Base-by-base conservation (phyloP, 352 stramenopile genomes). In the Pythium sp. region DNA sequence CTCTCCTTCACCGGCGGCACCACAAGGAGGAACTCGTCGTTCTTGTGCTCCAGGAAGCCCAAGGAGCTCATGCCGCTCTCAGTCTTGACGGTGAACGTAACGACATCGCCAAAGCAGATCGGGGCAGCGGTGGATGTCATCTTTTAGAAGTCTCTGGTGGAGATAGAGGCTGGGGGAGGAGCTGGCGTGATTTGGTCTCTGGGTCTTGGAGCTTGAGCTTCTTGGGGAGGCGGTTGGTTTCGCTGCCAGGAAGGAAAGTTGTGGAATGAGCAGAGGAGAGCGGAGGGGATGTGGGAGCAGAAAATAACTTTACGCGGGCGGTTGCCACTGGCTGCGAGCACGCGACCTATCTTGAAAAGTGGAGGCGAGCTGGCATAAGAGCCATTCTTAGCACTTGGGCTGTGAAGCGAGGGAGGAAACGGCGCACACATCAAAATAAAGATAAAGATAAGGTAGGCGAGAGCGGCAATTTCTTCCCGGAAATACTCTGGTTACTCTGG, bases 91-190 rank as follows among this genome's bases (percentile, higher is more conserved):
- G 67, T 58, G 22, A 90, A 69, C 62, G 82, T 80, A 65, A 90
- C 49, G 70, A 88, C 75, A 66, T 86, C 76, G 8, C 81, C 81
- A 64, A 86, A 90, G 71, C 73, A 74, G 68, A 88, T 82, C 38
- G 67, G 32, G 28, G 63, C 58, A 30, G 61, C 69, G 14, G 71
- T 51, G 20, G 26, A 68, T 65, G 65, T 81, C 64, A 73, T 86
- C 9, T 49, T 54, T 5, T 30, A 36, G 43, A 36, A 54, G 24
- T 26, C 62, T 65, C 4, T 47, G 15, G 15, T 49, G 41, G 14
- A 49, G 43, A 51, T 18, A 51, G 43, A 12, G 43, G 11, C 56
- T 41, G 53, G 3, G 53, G 12, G 56, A 46, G 20, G 55, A 20
- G 28, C 55, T 20, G 30, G 55, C 14, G 55, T 28, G 55, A 14